Evolutionary conservation across 1,139 yeast genomes (phyloP).

Genomic region (Geotrichum candidum): DNA sequence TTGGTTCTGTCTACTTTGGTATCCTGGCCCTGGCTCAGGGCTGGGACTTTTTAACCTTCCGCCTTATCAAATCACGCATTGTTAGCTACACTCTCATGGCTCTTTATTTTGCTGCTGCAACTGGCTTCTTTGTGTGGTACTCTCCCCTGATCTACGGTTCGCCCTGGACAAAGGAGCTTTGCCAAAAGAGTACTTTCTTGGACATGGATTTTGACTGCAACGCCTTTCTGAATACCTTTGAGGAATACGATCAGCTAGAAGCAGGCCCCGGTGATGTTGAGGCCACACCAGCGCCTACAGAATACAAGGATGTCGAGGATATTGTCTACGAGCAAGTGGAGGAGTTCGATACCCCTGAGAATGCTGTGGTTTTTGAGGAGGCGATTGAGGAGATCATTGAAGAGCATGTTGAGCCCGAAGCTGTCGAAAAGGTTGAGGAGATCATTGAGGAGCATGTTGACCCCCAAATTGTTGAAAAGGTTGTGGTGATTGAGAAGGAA

Average conservation of each 20-base stretch:
- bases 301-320: not conserved
- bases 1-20: constrained; percentile 87
- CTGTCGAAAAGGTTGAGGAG: not conserved
- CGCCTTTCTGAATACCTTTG: constrained; percentile 41
- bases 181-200: constrained; percentile 56
- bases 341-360: not conserved
- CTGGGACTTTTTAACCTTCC: constrained; percentile 53
- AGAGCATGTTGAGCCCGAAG: not conserved
- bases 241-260: constrained; percentile 26
- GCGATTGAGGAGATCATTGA: constrained; percentile 11
- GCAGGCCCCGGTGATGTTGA: not conserved
- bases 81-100: constrained; percentile 42
- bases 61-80: constrained; percentile 41
- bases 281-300: constrained; percentile 8
- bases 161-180: constrained; percentile 68
- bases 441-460: constrained; percentile 2
- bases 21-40: constrained; percentile 77
- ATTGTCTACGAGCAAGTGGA: not conserved
- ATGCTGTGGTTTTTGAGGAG: constrained; percentile 2
- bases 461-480: not conserved
- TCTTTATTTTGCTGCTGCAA: constrained; percentile 46
- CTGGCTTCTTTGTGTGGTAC: constrained; percentile 55
- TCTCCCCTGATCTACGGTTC: constrained; percentile 73
- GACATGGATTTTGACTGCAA: constrained; percentile 80
- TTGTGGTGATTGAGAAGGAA: not conserved